Percentiles rank a stretch among this genome's conserved stretches.
These are phyloP conservation scores for Lactarius psammicola DNA, from an alignment of 768 basidiomycete species.

Conservation along the genomic window DNA sequence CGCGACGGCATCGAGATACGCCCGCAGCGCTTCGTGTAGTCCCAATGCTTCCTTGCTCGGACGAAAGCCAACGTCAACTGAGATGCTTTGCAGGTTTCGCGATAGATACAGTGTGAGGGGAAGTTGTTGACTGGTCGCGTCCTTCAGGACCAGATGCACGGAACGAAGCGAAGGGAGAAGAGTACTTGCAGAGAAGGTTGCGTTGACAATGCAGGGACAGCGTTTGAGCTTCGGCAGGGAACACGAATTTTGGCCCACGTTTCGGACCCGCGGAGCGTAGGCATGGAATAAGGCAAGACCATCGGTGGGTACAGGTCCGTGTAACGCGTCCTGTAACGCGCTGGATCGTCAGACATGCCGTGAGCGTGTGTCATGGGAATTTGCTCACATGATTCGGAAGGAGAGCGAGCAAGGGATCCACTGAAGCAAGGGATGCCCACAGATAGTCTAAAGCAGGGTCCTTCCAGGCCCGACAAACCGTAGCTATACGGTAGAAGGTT, in stretches of 20 bases:
- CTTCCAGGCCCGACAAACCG: constrained; percentile 29
- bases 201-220: constrained; percentile 1
- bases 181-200: constrained; percentile 2
- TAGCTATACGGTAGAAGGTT: constrained; percentile 26
- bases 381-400: constrained; percentile 21
- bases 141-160: constrained; percentile 22
- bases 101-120: constrained; percentile 27
- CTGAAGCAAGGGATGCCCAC: constrained; percentile 26
- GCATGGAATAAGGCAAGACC: constrained; percentile 18
- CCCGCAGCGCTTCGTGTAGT: constrained; percentile 16
- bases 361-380: neutral
- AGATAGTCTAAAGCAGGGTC: constrained; percentile 29
- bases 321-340: constrained; percentile 3
- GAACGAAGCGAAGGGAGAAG: constrained; percentile 24
- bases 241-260: constrained; percentile 21
- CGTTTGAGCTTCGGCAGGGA: constrained; percentile 3
- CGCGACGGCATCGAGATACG: constrained; percentile 25
- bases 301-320: constrained; percentile 5
- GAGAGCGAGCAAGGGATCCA: constrained; percentile 28
- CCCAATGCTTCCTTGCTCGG: constrained; percentile 6
- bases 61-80: constrained; percentile 27
- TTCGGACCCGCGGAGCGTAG: constrained; percentile 29
- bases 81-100: constrained; percentile 10
- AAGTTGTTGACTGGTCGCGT: constrained; percentile 13
- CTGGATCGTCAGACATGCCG: neutral